Percentiles rank a stretch among this genome's conserved stretches.
Evolutionary conservation across 345 rosid species (phyloP).

Genomic region (Anastatica hierochuntica): DNA sequence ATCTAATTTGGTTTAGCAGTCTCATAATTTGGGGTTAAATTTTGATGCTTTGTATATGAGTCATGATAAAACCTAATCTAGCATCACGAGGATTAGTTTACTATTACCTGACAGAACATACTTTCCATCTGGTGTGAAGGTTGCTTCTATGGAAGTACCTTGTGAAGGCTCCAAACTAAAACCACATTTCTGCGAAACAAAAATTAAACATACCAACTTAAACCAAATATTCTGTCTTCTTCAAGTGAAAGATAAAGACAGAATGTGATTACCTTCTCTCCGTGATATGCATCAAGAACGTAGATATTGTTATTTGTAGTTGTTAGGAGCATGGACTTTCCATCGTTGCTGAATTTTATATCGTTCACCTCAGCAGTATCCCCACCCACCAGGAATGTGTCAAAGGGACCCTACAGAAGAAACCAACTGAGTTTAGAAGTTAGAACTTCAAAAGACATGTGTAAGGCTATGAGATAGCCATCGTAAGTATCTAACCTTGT

Average conservation of each 20-base stretch:
- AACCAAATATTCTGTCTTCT: not conserved
- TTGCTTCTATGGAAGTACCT: constrained; percentile 68
- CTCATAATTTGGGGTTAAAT: not conserved
- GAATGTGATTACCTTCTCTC: constrained; percentile 66
- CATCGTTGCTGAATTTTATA: constrained; percentile 95
- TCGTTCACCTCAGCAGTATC: constrained; percentile 93
- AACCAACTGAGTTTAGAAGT: not conserved
- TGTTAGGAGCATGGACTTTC: constrained; percentile 91
- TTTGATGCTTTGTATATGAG: not conserved
- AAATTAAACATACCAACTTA: not conserved
- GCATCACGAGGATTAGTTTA: not conserved
- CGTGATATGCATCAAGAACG: constrained; percentile 90
- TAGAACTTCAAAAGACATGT: not conserved
- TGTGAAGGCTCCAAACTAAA: constrained; percentile 88
- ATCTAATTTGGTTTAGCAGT: not conserved
- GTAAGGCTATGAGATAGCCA: not conserved
- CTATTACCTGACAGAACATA: constrained; percentile 80
- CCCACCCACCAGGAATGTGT: constrained; percentile 95
- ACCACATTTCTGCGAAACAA: constrained; percentile 62
- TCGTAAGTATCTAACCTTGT: constrained; percentile 47
- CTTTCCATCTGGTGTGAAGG: constrained; percentile 95
- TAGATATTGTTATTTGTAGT: constrained; percentile 75
- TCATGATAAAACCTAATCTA: not conserved
- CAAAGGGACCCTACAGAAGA: constrained; percentile 77
- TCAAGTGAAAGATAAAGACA: not conserved